Percentiles rank a stretch among this genome's conserved stretches.
Conservation (phyloP, 2,329 filamentous ascomycete genomes). For the Zymoseptoria brevis region DNA sequence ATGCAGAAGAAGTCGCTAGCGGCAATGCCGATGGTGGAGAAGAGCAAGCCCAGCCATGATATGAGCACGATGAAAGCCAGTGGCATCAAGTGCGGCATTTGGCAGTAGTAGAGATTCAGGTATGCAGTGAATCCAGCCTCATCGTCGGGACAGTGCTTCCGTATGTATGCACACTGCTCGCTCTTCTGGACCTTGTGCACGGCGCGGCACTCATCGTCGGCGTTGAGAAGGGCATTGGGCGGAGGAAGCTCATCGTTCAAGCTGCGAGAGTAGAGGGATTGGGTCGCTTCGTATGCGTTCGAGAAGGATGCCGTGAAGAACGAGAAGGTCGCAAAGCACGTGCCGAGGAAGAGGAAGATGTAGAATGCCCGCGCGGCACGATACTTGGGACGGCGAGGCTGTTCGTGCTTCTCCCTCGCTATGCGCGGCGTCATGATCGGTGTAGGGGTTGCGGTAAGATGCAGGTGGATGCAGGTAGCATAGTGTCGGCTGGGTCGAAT, state of each 20-base stretch:
- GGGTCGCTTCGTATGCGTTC: not conserved
- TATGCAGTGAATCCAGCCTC: conserved; percentile 87
- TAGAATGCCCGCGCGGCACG: conserved; percentile 42
- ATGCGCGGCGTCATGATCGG: not conserved
- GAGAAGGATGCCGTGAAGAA: conserved; percentile 8
- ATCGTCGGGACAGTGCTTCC: conserved; percentile 73
- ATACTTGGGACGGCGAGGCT: conserved; percentile 13
- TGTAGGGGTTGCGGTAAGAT: not conserved
- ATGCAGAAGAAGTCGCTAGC: conserved; percentile 98
- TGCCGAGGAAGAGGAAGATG: conserved; percentile 34
- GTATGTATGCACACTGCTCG: conserved; percentile 83
- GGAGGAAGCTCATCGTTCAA: not conserved
- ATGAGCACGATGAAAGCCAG: conserved; percentile 73
- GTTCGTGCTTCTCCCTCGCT: not conserved
- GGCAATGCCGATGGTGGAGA: conserved; percentile 94
- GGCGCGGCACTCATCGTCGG: conserved; percentile 58
- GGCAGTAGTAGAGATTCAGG: conserved; percentile 84
- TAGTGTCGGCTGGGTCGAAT: not conserved
- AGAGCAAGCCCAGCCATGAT: conserved; percentile 78
- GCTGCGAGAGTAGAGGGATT: not conserved
- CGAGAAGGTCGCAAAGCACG: conserved; percentile 19
- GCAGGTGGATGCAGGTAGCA: not conserved
- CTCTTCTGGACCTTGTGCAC: conserved; percentile 57
- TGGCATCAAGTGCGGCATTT: conserved; percentile 55
- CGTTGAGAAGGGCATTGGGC: conserved; percentile 3